Percentiles rank a stretch among this genome's conserved stretches.
These are phyloP conservation scores for Solanum infundibuliforme DNA, from an alignment of 257 asterid genomes.

Conservation along the genomic window DNA sequence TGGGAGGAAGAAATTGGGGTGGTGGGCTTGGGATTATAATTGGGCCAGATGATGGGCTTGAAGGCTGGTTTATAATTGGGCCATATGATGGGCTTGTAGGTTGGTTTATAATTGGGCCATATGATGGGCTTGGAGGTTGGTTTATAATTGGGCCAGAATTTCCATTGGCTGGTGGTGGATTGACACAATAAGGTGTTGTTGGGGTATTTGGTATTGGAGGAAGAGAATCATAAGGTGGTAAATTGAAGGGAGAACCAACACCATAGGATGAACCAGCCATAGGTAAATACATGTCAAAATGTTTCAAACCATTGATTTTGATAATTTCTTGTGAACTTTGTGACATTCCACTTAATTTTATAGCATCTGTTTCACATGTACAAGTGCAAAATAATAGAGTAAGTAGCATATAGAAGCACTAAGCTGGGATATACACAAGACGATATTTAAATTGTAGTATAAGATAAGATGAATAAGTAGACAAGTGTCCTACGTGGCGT, in stretches of 20 bases:
- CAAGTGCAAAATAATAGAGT: not conserved
- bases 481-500: no score
- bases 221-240: conserved; percentile 74
- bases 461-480: not conserved
- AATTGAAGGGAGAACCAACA: conserved; percentile 58
- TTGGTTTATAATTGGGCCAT: not conserved
- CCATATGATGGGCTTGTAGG: conserved; percentile 17
- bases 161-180: conserved; percentile 29
- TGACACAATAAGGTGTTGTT: conserved; percentile 40
- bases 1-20: conserved; percentile 14
- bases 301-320: conserved; percentile 5
- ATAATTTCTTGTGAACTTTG: conserved; percentile 14
- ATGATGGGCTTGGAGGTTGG: conserved; percentile 21
- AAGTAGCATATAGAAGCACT: not conserved
- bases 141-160: not conserved
- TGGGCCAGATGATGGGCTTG: conserved; percentile 8
- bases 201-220: conserved; percentile 53
- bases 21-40: conserved; percentile 20
- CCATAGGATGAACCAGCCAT: conserved; percentile 26
- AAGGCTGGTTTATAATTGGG: not conserved
- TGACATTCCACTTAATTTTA: conserved; percentile 11
- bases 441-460: no score
- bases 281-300: conserved; percentile 14
- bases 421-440: not conserved
- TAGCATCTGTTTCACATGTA: conserved; percentile 29